Base-by-base conservation (phyloP, 2,329 filamentous ascomycete species). In the Aureobasidium namibiae region DNA sequence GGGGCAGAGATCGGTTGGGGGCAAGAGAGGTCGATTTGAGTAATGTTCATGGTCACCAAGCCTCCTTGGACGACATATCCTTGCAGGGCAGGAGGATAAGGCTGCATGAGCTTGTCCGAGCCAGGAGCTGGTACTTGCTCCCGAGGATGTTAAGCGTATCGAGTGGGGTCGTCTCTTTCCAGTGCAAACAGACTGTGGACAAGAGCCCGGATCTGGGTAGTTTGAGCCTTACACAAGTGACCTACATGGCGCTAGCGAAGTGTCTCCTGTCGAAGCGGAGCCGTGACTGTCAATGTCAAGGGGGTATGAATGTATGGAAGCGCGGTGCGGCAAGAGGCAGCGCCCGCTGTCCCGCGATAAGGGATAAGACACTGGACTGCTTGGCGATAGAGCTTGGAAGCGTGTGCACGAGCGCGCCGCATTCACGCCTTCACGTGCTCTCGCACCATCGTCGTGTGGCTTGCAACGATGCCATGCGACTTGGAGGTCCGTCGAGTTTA, bases 331-430 rank as follows among this genome's bases (percentile, higher is more conserved):
- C 45, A 53, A 52, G 57, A 52, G 57, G 57, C 36, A 50, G 45
- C 26, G 46, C 46, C 57, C 57, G 57, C 57, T 44, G 36, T 59
- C 57, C 57, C 57, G 57, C 57, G 57, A 59, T 59, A 59, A 59
- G 57, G 57, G 57, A 59, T 59, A 59, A 59, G 57, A 59, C 57
- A 53, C 39, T 4, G 23, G 23, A 23, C 13, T 8, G 26, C 52
- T 56, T 53, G 50, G 50, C 50, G 50, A 41, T 53, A 36, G 41
- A 24, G 36, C 38, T 56, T 42, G 24, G 34, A 16, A 10, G n/a
- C 24, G n/a, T 33, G n/a, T 54, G 50, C 50, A 42, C 50, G 39
- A 45, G 42, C 54, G 39, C 41, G 54, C 31, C 21, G 29, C 23
- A 4, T 23, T 29, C 53, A 57, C 53, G 53, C 41, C 23, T 24